These are phyloP conservation scores for Heliamphora pulchella DNA, from an alignment of 179 eudicot species.

Conservation along the genomic window DNA sequence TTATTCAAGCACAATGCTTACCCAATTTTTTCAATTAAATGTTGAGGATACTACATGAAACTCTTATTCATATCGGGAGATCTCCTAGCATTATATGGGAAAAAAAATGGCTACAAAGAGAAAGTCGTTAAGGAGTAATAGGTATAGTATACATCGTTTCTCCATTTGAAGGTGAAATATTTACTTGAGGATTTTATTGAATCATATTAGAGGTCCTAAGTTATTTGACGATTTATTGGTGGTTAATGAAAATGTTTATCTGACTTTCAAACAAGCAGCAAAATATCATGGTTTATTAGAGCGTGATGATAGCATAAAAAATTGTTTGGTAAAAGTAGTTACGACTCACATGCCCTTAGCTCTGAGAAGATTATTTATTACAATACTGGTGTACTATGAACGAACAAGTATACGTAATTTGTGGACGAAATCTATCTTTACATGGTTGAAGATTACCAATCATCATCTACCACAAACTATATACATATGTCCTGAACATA, in stretches of 20 bases:
- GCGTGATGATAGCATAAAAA: background rate
- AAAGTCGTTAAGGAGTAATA: background rate
- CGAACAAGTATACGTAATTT: background rate
- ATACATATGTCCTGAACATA: background rate
- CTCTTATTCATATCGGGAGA: background rate
- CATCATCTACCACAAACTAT: background rate
- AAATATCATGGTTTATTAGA: too few species aligned
- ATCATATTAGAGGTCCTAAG: background rate
- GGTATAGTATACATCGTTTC: background rate
- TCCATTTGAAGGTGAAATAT: background rate
- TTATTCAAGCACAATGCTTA: background rate
- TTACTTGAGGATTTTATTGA: background rate
- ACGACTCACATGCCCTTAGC: background rate
- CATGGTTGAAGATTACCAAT: background rate
- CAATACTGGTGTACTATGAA: background rate
- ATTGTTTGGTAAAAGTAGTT: background rate
- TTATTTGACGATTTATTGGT: background rate
- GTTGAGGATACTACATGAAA: background rate
- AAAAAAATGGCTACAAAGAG: background rate
- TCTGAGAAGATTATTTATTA: background rate
- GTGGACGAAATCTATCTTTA: background rate
- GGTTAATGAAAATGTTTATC: background rate
- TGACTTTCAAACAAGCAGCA: background rate
- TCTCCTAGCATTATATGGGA: background rate
- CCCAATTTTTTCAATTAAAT: background rate